Conservation (phyloP, 345 rosid species). For the Eutrema japonicum region DNA sequence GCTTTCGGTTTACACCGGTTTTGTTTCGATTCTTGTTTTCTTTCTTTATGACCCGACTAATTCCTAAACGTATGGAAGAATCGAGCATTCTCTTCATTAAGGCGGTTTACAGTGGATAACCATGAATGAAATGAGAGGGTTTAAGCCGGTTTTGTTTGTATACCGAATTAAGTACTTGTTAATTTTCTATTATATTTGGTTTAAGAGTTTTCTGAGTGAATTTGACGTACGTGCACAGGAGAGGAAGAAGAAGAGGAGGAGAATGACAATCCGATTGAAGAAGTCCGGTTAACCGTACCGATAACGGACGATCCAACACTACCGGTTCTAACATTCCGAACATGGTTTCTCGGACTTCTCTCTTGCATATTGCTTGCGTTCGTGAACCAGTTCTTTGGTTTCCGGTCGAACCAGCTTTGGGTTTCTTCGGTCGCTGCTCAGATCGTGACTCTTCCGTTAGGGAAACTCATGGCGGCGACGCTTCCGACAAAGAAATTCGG, state of each 20-base stretch:
- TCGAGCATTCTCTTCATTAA: too few species aligned
- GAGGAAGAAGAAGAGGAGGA: slow-evolving; percentile 41
- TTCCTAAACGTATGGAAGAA: too few species aligned
- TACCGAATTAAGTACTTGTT: too few species aligned
- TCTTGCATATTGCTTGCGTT: slow-evolving; percentile 59
- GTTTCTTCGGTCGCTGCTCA: slow-evolving; percentile 50
- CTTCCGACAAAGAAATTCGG: slow-evolving; percentile 47
- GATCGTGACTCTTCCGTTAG: slow-evolving; percentile 53
- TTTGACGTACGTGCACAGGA: slow-evolving; percentile 27
- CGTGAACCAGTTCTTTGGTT: slow-evolving; percentile 58
- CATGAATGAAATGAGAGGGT: too few species aligned
- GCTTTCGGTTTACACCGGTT: slow-evolving; percentile 13
- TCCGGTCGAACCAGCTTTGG: slow-evolving; percentile 50
- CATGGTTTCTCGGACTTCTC: slow-evolving; percentile 57
- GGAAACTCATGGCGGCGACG: slow-evolving; percentile 57
- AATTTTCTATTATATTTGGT: not conserved
- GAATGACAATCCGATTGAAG: slow-evolving; percentile 61
- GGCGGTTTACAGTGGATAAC: too few species aligned
- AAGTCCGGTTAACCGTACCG: slow-evolving; percentile 63
- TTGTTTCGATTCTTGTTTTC: not conserved
- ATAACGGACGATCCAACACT: slow-evolving; percentile 55
- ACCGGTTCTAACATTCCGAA: slow-evolving; percentile 56
- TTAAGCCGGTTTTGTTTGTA: too few species aligned
- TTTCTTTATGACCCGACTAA: too few species aligned
- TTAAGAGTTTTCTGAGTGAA: not conserved